A percentile compares a stretch with the other conserved stretches of the same genome.
Conservation (phyloP, 129 eudicot species). For the Flaveria bidentis region DNA sequence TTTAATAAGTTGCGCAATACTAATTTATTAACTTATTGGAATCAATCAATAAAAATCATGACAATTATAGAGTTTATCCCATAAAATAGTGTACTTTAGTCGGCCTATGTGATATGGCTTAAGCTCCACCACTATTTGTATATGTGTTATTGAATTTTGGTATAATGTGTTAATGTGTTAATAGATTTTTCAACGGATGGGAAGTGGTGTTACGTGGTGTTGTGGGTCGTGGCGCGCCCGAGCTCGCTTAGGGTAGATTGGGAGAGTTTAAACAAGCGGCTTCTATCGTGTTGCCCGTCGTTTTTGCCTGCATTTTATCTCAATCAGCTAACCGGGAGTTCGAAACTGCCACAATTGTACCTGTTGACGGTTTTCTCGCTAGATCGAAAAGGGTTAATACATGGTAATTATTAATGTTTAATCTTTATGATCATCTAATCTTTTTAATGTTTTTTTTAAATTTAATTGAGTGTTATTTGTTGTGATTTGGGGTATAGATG, state of each 20-base stretch:
- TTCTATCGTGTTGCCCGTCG: slow-evolving; percentile 74
- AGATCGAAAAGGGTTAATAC: slow-evolving; percentile 72
- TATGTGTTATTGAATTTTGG: no score
- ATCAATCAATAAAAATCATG: no score
- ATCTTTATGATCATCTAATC: neutral
- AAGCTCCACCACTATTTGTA: no score
- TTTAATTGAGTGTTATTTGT: neutral
- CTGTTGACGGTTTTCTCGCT: slow-evolving; percentile 64
- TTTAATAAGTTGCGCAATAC: no score
- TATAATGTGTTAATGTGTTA: neutral
- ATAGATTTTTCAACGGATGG: slow-evolving; percentile 85
- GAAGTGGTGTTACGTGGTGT: slow-evolving; percentile 79
- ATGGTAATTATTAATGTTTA: slow-evolving; percentile 44
- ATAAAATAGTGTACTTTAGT: no score
- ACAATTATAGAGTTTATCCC: no score
- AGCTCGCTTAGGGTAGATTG: slow-evolving; percentile 52
- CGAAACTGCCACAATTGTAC: slow-evolving; percentile 53
- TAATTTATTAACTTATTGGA: no score
- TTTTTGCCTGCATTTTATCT: slow-evolving; percentile 57
- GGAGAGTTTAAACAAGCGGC: slow-evolving; percentile 68
- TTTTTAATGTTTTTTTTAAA: neutral
- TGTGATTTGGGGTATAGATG: slow-evolving; percentile 54
- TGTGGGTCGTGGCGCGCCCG: slow-evolving; percentile 68
- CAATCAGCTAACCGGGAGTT: slow-evolving; percentile 39
- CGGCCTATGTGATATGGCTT: no score